phyloP scores from a whole-genome alignment of 2,329 filamentous ascomycete genomes.

The Pseudopyricularia javanii region DNA sequence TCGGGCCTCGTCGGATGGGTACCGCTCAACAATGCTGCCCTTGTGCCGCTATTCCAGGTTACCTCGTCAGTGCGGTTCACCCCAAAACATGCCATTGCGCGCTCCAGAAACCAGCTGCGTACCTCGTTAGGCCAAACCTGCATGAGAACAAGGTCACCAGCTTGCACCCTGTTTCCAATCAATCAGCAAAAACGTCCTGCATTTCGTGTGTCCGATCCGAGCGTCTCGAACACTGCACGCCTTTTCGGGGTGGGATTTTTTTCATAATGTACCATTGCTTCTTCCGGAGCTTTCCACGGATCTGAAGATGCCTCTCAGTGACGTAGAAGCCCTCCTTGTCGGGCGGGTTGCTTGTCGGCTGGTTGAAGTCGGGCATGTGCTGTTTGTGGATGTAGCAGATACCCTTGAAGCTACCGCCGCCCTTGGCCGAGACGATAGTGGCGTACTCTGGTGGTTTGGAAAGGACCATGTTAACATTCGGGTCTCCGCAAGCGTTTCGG shows the following conservation, averaged over 20 bases:
- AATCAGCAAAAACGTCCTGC: neutral
- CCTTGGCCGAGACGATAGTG: slow-evolving; percentile 71
- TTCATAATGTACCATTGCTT: slow-evolving; percentile 87
- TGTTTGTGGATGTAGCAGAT: slow-evolving; percentile 22
- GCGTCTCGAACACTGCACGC: neutral
- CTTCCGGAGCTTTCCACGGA: slow-evolving; percentile 91
- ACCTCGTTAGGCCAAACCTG: neutral
- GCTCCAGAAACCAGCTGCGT: neutral
- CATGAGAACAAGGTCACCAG: neutral
- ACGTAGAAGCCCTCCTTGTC: slow-evolving; percentile 26
- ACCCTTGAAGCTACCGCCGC: slow-evolving; percentile 62
- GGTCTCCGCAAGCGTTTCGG: neutral
- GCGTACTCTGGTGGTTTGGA: neutral
- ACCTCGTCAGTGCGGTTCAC: neutral
- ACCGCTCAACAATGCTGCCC: slow-evolving; percentile 88
- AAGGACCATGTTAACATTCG: slow-evolving; percentile 1
- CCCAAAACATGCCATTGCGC: neutral
- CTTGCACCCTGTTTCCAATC: neutral
- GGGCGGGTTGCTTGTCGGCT: neutral
- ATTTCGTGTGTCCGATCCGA: neutral
- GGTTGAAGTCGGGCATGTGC: neutral
- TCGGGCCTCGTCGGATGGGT: slow-evolving; percentile 89
- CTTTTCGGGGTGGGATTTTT: neutral
- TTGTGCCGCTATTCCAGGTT: slow-evolving; percentile 35
- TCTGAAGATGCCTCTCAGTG: slow-evolving; percentile 58